Conservation (phyloP, 345 rosid species). For the Eucalyptus sideroxylon region DNA sequence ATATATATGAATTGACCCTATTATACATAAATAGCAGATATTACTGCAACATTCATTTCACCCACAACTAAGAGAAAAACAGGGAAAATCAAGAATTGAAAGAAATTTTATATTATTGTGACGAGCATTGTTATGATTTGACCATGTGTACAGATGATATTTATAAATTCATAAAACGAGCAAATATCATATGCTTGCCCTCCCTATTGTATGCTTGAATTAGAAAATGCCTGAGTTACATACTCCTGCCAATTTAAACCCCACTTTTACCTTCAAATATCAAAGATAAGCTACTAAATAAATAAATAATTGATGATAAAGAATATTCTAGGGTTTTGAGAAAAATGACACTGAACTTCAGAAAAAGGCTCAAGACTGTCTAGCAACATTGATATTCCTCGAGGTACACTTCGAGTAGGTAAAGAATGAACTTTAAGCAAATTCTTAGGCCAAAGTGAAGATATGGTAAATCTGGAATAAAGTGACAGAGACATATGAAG, state of each 20-base stretch:
- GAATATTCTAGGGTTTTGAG: not conserved
- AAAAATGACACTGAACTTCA: not conserved
- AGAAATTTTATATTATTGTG: not conserved
- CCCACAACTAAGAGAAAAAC: not conserved
- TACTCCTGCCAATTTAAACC: not conserved
- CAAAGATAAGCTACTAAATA: not conserved
- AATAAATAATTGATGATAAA: not conserved
- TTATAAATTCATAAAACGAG: not conserved
- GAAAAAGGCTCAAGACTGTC: not conserved
- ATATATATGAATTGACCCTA: not conserved
- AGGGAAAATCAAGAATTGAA: not conserved
- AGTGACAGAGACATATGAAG: not conserved
- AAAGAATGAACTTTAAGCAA: not conserved
- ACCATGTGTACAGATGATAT: not conserved
- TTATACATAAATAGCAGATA: not conserved
- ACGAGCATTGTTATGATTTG: not conserved
- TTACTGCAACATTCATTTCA: not conserved
- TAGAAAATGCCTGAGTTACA: not conserved
- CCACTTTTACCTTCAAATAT: not conserved
- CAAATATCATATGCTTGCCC: not conserved
- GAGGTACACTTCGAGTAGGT: not conserved
- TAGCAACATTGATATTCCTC: not conserved
- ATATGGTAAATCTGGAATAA: not conserved
- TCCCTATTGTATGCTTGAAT: not conserved
- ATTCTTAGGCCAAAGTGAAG: not conserved